A percentile compares a stretch with the other conserved stretches of the same genome.
phyloP scores from a whole-genome alignment of 192 early-diverging fungal genomes.

The Jimgerdemannia lactiflua region DNA sequence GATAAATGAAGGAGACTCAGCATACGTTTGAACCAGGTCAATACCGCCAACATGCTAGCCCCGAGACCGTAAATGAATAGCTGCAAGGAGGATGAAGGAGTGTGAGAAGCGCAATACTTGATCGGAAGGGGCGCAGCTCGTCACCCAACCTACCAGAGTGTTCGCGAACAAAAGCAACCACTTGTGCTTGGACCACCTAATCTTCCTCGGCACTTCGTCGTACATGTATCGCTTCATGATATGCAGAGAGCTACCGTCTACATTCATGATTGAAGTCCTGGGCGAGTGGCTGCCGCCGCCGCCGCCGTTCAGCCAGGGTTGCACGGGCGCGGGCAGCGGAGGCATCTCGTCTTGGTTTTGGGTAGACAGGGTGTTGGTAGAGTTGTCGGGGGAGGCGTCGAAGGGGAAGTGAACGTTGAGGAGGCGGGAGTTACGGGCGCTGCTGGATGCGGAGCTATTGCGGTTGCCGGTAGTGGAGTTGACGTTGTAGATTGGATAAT shows the following conservation, averaged over 20 bases:
- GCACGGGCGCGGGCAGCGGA: conserved; percentile 21
- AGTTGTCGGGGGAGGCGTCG: too few relatives aligned
- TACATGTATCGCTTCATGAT: conserved; percentile 20
- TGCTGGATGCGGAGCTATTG: too few relatives aligned
- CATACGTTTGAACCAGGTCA: not conserved
- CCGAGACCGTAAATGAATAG: conserved; percentile 1
- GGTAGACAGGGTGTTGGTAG: too few relatives aligned
- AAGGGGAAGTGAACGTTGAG: too few relatives aligned
- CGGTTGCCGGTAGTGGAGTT: too few relatives aligned
- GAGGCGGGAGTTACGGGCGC: too few relatives aligned
- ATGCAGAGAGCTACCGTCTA: conserved; percentile 22
- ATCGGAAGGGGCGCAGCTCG: not conserved
- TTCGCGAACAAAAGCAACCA: conserved; percentile 40
- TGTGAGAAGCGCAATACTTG: not conserved
- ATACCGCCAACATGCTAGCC: not conserved
- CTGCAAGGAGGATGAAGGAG: not conserved
- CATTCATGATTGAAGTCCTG: not conserved
- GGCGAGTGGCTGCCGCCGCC: not conserved
- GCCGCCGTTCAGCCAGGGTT: conserved; percentile 26
- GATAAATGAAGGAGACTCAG: not conserved
- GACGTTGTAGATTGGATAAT: too few relatives aligned
- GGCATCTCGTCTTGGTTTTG: too few relatives aligned
- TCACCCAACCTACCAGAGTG: conserved; percentile 29
- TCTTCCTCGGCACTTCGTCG: not conserved
- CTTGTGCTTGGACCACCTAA: conserved; percentile 43